These are phyloP conservation scores for Yarrowia osloensis DNA, from an alignment of 805 yeast genomes.

Conservation along the genomic window DNA sequence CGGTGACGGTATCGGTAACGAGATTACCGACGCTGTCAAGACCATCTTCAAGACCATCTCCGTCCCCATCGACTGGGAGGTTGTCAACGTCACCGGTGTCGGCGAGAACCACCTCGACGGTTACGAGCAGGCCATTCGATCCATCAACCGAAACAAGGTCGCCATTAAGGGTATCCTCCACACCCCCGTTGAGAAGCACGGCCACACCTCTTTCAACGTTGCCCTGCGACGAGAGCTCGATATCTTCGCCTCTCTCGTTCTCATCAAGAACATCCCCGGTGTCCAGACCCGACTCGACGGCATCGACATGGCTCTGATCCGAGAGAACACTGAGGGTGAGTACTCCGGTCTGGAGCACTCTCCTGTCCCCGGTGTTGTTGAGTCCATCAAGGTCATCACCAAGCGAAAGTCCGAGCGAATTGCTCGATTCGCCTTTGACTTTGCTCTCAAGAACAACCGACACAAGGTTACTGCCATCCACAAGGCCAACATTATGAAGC, in stretches of 20 bases:
- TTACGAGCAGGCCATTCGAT: constrained; percentile 81
- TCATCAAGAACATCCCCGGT: constrained; percentile 92
- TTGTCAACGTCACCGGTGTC: constrained; percentile 61
- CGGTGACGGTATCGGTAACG: constrained; percentile 96
- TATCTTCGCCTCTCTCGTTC: constrained; percentile 91
- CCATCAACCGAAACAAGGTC: constrained; percentile 92
- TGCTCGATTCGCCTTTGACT: constrained; percentile 96
- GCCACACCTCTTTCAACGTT: constrained; percentile 85
- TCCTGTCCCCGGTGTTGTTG: constrained; percentile 97
- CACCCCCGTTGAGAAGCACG: constrained; percentile 80
- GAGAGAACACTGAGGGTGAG: constrained; percentile 99
- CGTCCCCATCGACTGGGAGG: constrained; percentile 93
- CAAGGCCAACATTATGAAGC: constrained; percentile 98
- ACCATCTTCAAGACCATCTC: constrained; percentile 82
- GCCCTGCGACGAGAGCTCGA: constrained; percentile 96
- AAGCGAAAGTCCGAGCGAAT: constrained; percentile 94
- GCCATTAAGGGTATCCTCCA: constrained; percentile 95
- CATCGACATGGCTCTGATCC: constrained; percentile 89
- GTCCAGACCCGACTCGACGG: constrained; percentile 85
- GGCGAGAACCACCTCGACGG: constrained; percentile 38
- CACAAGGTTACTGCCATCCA: constrained; percentile 93
- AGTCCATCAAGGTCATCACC: constrained; percentile 92
- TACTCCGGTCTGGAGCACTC: constrained; percentile 98
- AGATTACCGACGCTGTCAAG: constrained; percentile 90
- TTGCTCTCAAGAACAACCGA: constrained; percentile 89